Evolutionary conservation across 2,329 filamentous ascomycete species (phyloP), one percentile per base, ranked within the genome.

Genomic region (Peltaster fructicola): DNA sequence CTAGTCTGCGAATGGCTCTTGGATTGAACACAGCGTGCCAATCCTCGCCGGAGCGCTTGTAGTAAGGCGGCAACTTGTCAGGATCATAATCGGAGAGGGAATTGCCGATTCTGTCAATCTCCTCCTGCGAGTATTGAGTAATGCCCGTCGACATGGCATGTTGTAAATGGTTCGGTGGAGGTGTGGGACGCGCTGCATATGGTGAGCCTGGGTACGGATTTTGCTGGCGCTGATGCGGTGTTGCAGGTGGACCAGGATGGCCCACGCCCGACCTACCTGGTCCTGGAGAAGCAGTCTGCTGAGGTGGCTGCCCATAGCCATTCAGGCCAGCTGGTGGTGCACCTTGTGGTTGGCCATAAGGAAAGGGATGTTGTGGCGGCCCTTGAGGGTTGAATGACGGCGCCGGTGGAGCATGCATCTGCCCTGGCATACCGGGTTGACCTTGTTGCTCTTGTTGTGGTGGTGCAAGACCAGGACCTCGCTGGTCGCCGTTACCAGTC

Each of bases 21-120:
- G 85, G 82, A 54, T 98, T 93, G 65, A 93, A 98, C 36, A 95
- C 79, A 21, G 80, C 85, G 48, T 90, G 91, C 88, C 88, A 98
- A 49, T 95, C 88, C 21, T 68, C 61, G 15, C 80, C 78, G 29
- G 81, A 77, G 48, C 85, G 84, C 65, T 95, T 95, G 35, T 82
- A 70, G 40, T 82, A 73, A 2, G 76, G 68, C 15, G 84, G 81
- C 19, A 95, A 64, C 32, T 80, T 70, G 32, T 93, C 82, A 5
- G 78, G 70, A 39, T 92, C 81, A 31, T 93, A 65, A 37, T 95
- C 85, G 25, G 79, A 79, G 14, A 93, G 64, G 26, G 75, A 68
- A 41, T 78, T 78, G 30, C 68, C 68, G 10, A 70, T 66, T 40
- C 57, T 56, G 10, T 47, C 46, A 6, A 48, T 31, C 25, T 48